A percentile compares a stretch with the other conserved stretches of the same genome.
Conservation (phyloP, 2,329 filamentous ascomycete genomes). For the Pseudocercospora fuligena region DNA sequence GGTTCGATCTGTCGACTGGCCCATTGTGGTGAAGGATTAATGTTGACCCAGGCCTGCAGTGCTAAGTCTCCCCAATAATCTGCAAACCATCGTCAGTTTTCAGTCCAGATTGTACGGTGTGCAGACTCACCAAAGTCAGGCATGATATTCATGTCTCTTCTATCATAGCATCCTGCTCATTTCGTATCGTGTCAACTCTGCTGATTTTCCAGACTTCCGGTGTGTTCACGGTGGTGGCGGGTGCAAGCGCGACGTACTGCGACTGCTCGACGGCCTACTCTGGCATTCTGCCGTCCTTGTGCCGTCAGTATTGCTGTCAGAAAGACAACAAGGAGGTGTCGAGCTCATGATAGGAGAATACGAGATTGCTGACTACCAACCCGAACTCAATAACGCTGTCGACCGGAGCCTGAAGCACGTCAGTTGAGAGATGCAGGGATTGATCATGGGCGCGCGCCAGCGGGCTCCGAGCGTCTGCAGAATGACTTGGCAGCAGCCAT, state of each 20-base stretch:
- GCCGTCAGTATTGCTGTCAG: neutral
- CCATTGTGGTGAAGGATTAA: constrained; percentile 41
- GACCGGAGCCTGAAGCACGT: neutral
- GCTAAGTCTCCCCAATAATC: constrained; percentile 39
- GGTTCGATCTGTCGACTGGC: constrained; percentile 38
- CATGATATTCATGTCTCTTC: neutral
- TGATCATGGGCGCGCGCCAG: neutral
- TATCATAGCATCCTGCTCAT: neutral
- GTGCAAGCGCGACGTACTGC: constrained; percentile 1
- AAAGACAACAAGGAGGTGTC: neutral
- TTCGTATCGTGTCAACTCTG: neutral
- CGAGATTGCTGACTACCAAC: constrained; percentile 1
- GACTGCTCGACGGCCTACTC: neutral
- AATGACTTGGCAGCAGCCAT: neutral
- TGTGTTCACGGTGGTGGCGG: neutral
- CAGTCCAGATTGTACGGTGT: neutral
- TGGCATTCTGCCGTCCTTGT: neutral
- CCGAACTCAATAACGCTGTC: constrained; percentile 3
- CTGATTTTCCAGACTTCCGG: neutral
- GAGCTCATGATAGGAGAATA: neutral
- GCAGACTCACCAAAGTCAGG: constrained; percentile 3
- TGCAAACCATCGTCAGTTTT: constrained; percentile 14
- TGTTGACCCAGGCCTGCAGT: constrained; percentile 34
- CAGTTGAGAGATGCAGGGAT: neutral
- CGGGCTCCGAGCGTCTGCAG: neutral